Evolutionary conservation across 352 stramenopile species (phyloP).

Genomic region (Globisporangium spiculum): DNA sequence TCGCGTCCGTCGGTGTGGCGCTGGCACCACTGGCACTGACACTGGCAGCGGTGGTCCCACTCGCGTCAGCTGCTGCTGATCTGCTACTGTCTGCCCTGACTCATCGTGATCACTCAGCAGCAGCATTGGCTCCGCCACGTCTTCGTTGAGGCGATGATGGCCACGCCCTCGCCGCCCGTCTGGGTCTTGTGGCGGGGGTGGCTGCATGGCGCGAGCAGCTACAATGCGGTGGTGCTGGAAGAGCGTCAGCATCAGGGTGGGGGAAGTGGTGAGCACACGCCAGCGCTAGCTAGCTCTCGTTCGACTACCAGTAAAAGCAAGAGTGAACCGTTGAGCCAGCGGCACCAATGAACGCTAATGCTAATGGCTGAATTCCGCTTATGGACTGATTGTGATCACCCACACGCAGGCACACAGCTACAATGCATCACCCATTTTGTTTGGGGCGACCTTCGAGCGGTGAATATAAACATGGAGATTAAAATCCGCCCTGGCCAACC

Average conservation of each 20-base stretch:
- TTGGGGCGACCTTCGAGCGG: too few species aligned
- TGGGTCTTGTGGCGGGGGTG: not conserved
- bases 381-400: too few species aligned
- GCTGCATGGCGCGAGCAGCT: not conserved
- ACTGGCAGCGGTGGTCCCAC: too few species aligned
- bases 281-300: not conserved
- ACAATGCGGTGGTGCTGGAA: slow-evolving; percentile 4
- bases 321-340: too few species aligned
- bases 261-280: not conserved
- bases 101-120: not conserved
- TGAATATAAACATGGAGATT: too few species aligned
- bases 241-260: slow-evolving; percentile 6
- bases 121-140: not conserved
- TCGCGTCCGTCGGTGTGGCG: not conserved
- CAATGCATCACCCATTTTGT: too few species aligned
- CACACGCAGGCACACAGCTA: too few species aligned
- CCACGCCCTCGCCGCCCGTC: not conserved
- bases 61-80: not conserved
- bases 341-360: too few species aligned
- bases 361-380: too few species aligned
- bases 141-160: slow-evolving; percentile 5
- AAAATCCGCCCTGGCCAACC: too few species aligned
- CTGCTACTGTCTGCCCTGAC: not conserved
- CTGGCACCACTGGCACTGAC: not conserved
- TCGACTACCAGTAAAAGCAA: not conserved